phyloP scores from a whole-genome alignment of 176 grass and related monocot species.

The Bromus sterilis region DNA sequence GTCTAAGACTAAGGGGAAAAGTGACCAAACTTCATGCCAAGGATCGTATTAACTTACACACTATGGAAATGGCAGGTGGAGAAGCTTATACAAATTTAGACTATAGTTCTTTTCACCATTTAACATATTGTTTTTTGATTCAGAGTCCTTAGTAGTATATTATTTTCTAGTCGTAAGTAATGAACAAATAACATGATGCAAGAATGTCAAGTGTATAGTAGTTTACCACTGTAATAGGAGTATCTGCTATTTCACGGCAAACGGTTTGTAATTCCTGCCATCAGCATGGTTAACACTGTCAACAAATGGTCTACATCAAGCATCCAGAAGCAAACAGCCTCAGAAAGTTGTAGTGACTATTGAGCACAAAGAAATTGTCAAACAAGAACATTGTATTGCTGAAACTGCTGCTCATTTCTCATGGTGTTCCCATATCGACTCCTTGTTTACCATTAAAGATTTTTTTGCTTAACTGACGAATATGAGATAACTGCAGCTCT shows the following conservation, averaged over 20 bases:
- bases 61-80: background rate
- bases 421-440: slow-evolving; percentile 14
- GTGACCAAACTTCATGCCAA: background rate
- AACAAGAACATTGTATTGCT: background rate
- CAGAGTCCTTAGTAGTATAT: background rate
- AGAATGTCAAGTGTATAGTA: background rate
- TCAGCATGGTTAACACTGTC: background rate
- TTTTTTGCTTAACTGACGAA: slow-evolving; percentile 39
- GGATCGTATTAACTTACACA: background rate
- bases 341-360: background rate
- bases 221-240: slow-evolving; percentile 3
- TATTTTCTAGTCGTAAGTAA: background rate
- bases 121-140: background rate
- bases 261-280: background rate
- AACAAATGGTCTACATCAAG: background rate
- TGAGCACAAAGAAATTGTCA: background rate
- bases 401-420: background rate
- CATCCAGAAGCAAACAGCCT: background rate
- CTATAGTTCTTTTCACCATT: background rate
- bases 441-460: slow-evolving; percentile 21
- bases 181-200: background rate
- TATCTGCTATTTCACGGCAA: background rate
- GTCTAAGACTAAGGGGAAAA: background rate
- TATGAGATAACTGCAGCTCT: slow-evolving; percentile 40
- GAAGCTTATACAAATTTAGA: background rate